Conservation (phyloP, 768 basidiomycete species). For the Boletus sensibilis region DNA sequence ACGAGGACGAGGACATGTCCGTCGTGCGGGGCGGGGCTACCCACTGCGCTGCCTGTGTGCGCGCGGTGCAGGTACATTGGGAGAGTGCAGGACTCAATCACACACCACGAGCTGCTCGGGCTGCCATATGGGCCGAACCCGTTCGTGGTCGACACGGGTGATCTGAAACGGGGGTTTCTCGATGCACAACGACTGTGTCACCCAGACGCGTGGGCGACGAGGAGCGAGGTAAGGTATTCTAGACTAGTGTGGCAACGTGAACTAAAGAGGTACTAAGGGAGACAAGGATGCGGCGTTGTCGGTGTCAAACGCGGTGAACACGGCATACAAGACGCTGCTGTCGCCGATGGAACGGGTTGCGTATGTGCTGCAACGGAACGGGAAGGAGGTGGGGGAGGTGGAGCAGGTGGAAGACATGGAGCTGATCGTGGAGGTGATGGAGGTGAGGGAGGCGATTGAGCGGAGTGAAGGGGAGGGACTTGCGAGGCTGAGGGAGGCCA, state of each 20-base stretch:
- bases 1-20: constrained; percentile 45
- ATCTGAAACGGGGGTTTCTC: constrained; percentile 65
- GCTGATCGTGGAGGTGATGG: constrained; percentile 77
- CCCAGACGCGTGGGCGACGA: constrained; percentile 81
- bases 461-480: constrained; percentile 50
- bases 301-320: constrained; percentile 74
- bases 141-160: constrained; percentile 61
- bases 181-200: constrained; percentile 76
- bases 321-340: constrained; percentile 75
- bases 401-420: constrained; percentile 71
- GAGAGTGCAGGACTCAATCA: constrained; percentile 49
- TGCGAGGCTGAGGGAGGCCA: constrained; percentile 49
- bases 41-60: constrained; percentile 73
- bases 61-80: constrained; percentile 67
- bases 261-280: constrained; percentile 19
- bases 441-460: constrained; percentile 74
- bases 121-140: constrained; percentile 63
- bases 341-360: constrained; percentile 74
- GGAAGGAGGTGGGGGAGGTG: constrained; percentile 56
- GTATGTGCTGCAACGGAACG: constrained; percentile 72
- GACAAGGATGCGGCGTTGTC: constrained; percentile 25
- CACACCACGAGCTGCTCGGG: constrained; percentile 69
- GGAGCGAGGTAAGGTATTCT: constrained; percentile 49
- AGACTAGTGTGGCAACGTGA: not conserved
- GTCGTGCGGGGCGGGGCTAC: constrained; percentile 57